Evolutionary conservation across 2,329 filamentous ascomycete genomes (phyloP).

Genomic region (Trichoderma atroviride): DNA sequence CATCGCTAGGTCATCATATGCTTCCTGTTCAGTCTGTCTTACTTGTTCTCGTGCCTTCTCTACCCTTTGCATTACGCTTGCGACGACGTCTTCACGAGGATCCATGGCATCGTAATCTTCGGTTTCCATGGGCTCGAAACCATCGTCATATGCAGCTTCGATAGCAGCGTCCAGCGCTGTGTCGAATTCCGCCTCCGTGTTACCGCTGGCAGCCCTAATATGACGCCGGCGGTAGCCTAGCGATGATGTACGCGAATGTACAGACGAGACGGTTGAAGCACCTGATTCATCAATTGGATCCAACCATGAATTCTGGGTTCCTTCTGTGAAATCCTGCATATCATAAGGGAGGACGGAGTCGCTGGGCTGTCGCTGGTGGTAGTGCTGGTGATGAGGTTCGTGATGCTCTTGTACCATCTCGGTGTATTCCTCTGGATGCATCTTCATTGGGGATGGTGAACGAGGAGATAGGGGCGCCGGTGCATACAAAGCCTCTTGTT

Average conservation of each 20-base stretch:
- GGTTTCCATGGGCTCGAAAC: slow-evolving; percentile 71
- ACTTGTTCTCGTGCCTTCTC: slow-evolving; percentile 77
- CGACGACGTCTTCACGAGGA: slow-evolving; percentile 50
- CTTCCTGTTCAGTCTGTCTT: slow-evolving; percentile 72
- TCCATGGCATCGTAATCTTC: slow-evolving; percentile 44
- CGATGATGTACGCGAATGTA: slow-evolving; percentile 78
- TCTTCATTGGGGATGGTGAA: slow-evolving; percentile 48
- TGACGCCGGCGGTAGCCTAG: slow-evolving; percentile 69
- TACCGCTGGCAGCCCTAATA: slow-evolving; percentile 67
- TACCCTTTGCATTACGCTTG: slow-evolving; percentile 65
- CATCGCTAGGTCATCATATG: slow-evolving; percentile 39
- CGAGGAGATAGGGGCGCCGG: slow-evolving; percentile 71
- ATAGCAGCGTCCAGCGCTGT: slow-evolving; percentile 93
- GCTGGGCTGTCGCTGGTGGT: slow-evolving; percentile 7
- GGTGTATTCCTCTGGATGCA: slow-evolving; percentile 30
- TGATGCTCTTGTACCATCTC: slow-evolving; percentile 15
- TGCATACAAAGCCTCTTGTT: slow-evolving; percentile 59
- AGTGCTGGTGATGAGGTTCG: slow-evolving; percentile 31
- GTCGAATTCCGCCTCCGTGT: slow-evolving; percentile 88
- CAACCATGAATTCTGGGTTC: slow-evolving; percentile 86
- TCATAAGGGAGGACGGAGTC: slow-evolving; percentile 20
- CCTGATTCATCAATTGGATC: slow-evolving; percentile 92
- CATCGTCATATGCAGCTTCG: slow-evolving; percentile 93
- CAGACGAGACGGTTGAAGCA: slow-evolving; percentile 75
- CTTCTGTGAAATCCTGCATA: slow-evolving; percentile 49